A percentile compares a stretch with the other conserved stretches of the same genome.
Conservation (phyloP, 2,329 filamentous ascomycete genomes). For the Diaporthe vexans region DNA sequence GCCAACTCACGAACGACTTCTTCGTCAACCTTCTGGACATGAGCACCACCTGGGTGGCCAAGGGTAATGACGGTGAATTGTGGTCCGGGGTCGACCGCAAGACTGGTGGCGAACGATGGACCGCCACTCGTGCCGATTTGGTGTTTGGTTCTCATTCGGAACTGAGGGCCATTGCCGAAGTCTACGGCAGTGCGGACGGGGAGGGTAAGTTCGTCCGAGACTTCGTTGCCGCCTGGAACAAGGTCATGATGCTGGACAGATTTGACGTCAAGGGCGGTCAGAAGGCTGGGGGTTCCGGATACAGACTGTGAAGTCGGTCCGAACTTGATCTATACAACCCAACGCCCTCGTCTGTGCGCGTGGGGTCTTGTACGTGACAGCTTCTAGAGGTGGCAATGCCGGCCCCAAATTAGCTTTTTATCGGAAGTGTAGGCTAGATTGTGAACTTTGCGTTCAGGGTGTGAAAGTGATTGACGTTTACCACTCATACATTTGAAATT, state of each 20-base stretch:
- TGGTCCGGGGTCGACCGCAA: constrained; percentile 77
- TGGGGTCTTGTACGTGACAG: too few species aligned
- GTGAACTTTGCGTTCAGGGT: neutral
- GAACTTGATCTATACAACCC: too few species aligned
- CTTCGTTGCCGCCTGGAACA: constrained; percentile 80
- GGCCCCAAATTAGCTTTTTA: neutral
- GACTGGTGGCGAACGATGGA: constrained; percentile 79
- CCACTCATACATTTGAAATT: neutral
- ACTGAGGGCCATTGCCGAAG: constrained; percentile 78
- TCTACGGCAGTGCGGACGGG: constrained; percentile 74
- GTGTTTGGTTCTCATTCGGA: constrained; percentile 81
- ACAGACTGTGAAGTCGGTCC: neutral
- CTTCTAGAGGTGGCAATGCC: neutral
- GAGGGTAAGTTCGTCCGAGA: constrained; percentile 78
- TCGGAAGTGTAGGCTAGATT: neutral
- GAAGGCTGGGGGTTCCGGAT: constrained; percentile 20
- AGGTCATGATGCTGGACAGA: constrained; percentile 82
- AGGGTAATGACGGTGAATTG: constrained; percentile 63
- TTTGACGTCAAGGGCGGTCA: constrained; percentile 65
- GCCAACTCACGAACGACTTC: constrained; percentile 83
- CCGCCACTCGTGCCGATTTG: constrained; percentile 76
- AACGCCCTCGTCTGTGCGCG: too few species aligned
- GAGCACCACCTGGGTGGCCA: constrained; percentile 73
- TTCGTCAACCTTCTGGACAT: constrained; percentile 84
- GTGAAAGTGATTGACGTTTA: too few species aligned